Percentiles rank a stretch among this genome's conserved stretches.
These are phyloP conservation scores for Ensete glaucum DNA, from an alignment of 176 grass and related monocot species.

Conservation along the genomic window DNA sequence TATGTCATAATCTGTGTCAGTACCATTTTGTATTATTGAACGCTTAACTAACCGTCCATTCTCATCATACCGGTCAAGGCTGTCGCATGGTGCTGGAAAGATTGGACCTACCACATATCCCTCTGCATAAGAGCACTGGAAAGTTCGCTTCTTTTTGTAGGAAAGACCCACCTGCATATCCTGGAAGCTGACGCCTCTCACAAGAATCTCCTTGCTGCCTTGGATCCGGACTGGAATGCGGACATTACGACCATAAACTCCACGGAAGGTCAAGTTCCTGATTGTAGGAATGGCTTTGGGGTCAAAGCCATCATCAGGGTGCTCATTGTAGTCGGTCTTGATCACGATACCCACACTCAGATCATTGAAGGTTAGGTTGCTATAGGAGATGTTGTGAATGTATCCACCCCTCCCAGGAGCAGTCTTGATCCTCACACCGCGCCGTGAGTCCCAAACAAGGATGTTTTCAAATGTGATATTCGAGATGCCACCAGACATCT, in stretches of 20 bases:
- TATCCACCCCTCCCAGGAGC: slow-evolving; percentile 19
- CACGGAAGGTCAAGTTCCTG: slow-evolving; percentile 10
- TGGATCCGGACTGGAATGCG: slow-evolving; percentile 8
- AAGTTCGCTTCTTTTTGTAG: slow-evolving; percentile 4
- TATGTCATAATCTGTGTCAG: neutral
- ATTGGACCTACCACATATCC: neutral
- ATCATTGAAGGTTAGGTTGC: slow-evolving; percentile 1
- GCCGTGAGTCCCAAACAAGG: slow-evolving; percentile 11
- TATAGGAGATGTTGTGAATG: slow-evolving; percentile 8
- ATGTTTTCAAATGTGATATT: slow-evolving; percentile 17
- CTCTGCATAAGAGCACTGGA: slow-evolving; percentile 8
- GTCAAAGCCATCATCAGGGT: slow-evolving; percentile 8
- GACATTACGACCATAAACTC: slow-evolving; percentile 7
- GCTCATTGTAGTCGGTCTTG: slow-evolving; percentile 17
- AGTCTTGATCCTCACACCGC: slow-evolving; percentile 19
- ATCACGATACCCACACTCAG: neutral
- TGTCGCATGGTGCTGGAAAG: slow-evolving; percentile 9
- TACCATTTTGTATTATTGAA: neutral
- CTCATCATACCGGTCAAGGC: slow-evolving; percentile 7
- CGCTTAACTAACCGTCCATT: slow-evolving; percentile 5
- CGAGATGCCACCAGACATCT: slow-evolving; percentile 21
- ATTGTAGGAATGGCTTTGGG: neutral
- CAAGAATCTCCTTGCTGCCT: slow-evolving; percentile 12
- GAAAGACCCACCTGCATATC: neutral
- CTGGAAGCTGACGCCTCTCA: neutral